A percentile compares a stretch with the other conserved stretches of the same genome.
Evolutionary conservation across 2,329 filamentous ascomycete species (phyloP).

Genomic region (Trichoderma cornu-damae): DNA sequence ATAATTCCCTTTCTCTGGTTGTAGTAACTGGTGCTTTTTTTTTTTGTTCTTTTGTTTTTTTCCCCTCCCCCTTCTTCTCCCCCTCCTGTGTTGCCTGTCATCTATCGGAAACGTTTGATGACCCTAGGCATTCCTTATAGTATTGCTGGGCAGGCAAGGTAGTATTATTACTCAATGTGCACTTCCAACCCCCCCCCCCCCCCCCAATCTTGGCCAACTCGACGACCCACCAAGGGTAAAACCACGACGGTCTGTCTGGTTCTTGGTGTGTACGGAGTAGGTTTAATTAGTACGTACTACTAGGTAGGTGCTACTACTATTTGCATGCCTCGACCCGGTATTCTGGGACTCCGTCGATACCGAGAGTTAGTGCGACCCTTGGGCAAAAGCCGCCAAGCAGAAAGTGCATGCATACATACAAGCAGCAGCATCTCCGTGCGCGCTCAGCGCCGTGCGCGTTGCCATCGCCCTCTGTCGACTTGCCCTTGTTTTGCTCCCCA

Average conservation of each 20-base stretch:
- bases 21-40: background rate
- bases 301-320: too few relatives aligned
- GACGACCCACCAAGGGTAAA: background rate
- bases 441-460: too few relatives aligned
- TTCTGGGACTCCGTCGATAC: constrained; percentile 6
- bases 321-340: constrained; percentile 1
- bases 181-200: background rate
- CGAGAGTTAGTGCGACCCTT: background rate
- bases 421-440: too few relatives aligned
- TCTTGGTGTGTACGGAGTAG: background rate
- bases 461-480: too few relatives aligned
- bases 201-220: background rate
- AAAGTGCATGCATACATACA: constrained; percentile 5
- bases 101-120: background rate
- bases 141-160: background rate
- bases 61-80: too few relatives aligned
- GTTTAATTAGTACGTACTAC: too few relatives aligned
- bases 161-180: background rate
- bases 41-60: background rate
- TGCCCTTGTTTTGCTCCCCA: too few relatives aligned
- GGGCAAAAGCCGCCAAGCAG: background rate
- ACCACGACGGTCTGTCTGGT: background rate
- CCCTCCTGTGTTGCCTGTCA: background rate
- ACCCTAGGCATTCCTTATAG: background rate
- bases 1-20: background rate